Evolutionary conservation across 805 yeast species (phyloP).

Genomic region (Yarrowia bubula): DNA sequence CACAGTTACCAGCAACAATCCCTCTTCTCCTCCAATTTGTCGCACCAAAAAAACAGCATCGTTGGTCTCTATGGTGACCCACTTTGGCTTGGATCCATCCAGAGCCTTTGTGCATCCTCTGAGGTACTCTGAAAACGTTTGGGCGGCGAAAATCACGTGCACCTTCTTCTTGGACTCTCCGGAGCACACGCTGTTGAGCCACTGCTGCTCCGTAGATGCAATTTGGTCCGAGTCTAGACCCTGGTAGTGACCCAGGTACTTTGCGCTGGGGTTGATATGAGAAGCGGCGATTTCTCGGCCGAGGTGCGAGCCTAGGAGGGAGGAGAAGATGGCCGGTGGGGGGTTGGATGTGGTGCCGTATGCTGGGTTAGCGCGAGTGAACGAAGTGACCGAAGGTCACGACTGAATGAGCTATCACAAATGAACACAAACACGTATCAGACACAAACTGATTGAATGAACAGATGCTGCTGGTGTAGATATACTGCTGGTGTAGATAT

Average conservation of each 20-base stretch:
- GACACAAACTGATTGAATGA: no score
- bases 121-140: constrained; percentile 35
- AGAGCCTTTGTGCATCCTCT: constrained; percentile 12
- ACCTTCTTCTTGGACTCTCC: constrained; percentile 37
- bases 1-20: constrained; percentile 33
- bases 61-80: constrained; percentile 36
- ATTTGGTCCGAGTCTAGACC: constrained; percentile 26
- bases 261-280: constrained; percentile 28
- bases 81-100: constrained; percentile 29
- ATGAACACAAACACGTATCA: no score
- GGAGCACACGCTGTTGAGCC: constrained; percentile 32
- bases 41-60: constrained; percentile 32
- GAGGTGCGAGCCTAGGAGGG: constrained; percentile 31
- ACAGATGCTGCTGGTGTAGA: no score
- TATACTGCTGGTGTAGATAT: no score
- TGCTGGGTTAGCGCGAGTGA: not conserved
- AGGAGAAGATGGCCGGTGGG: constrained; percentile 30
- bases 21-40: constrained; percentile 28
- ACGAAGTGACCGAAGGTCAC: no score
- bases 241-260: constrained; percentile 2
- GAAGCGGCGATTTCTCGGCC: constrained; percentile 33
- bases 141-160: constrained; percentile 37
- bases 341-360: not conserved
- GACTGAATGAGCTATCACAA: no score
- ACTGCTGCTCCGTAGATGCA: constrained; percentile 30